phyloP scores from a whole-genome alignment of 768 basidiomycete species.

The Psilocybe cubensis region DNA sequence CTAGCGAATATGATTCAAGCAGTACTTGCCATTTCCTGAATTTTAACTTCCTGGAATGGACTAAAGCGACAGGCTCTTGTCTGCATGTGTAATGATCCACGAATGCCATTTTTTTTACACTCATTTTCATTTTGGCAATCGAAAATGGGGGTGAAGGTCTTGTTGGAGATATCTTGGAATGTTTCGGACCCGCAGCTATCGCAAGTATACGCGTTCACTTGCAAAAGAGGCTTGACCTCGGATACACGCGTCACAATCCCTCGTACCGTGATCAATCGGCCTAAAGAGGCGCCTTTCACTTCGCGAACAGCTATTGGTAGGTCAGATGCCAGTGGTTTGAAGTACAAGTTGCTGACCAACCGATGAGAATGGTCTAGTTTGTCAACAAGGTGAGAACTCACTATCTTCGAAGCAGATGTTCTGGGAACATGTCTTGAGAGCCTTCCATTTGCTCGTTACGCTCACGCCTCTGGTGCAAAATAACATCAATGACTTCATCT shows the following conservation, averaged over 20 bases:
- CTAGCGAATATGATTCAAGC: background rate
- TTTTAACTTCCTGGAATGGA: conserved; percentile 98
- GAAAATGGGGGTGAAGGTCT: conserved; percentile 85
- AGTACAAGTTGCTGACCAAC: conserved; percentile 82
- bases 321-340: conserved; percentile 82
- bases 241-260: conserved; percentile 99
- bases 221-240: conserved; percentile 96
- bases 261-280: conserved; percentile 91
- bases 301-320: conserved; percentile 88
- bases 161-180: conserved; percentile 95
- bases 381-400: conserved; percentile 46
- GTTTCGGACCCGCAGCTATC: conserved; percentile 98
- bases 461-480: conserved; percentile 91
- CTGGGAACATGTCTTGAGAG: conserved; percentile 80
- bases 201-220: conserved; percentile 98
- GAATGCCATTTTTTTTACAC: conserved; percentile 85
- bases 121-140: conserved; percentile 88
- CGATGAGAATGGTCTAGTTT: conserved; percentile 16
- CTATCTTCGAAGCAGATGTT: conserved; percentile 94
- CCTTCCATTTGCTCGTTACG: conserved; percentile 83
- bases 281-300: conserved; percentile 85
- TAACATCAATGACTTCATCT: conserved; percentile 96
- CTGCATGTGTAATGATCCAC: conserved; percentile 96
- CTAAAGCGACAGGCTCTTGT: conserved; percentile 96
- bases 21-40: conserved; percentile 90